Percentiles rank a stretch among this genome's conserved stretches.
phyloP scores from a whole-genome alignment of 768 basidiomycete genomes.

The Rickenella mellea region DNA sequence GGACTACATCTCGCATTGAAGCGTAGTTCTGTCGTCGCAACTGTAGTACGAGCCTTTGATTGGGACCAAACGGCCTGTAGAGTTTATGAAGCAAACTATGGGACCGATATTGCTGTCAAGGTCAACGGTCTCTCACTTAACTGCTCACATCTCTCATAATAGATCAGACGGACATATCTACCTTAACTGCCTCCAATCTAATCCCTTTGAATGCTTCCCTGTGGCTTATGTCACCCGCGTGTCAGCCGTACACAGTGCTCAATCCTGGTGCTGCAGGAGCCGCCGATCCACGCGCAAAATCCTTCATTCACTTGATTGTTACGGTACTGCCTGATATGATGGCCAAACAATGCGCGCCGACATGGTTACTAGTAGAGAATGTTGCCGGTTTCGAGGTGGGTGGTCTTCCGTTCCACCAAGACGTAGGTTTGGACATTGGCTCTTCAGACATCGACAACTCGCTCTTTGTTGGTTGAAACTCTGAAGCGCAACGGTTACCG shows the following conservation, averaged over 20 bases:
- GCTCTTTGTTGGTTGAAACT: slow-evolving; percentile 40
- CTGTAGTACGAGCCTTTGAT: slow-evolving; percentile 63
- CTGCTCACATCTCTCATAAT: slow-evolving; percentile 5
- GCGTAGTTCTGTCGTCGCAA: slow-evolving; percentile 36
- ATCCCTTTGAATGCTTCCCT: slow-evolving; percentile 41
- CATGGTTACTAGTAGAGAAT: slow-evolving; percentile 63
- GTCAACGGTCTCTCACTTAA: slow-evolving; percentile 22
- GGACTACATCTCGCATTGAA: slow-evolving; percentile 63
- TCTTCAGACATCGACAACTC: slow-evolving; percentile 53
- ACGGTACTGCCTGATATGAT: slow-evolving; percentile 52
- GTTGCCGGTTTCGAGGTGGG: slow-evolving; percentile 77
- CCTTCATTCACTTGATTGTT: slow-evolving; percentile 64
- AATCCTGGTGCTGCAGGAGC: slow-evolving; percentile 66
- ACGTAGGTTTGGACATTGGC: slow-evolving; percentile 5
- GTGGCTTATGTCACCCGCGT: slow-evolving; percentile 77
- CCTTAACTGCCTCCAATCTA: slow-evolving; percentile 39
- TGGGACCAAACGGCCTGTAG: slow-evolving; percentile 71
- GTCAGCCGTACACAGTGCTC: slow-evolving; percentile 77
- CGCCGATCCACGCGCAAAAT: slow-evolving; percentile 63
- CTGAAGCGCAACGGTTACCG: slow-evolving; percentile 48
- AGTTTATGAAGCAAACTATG: slow-evolving; percentile 60
- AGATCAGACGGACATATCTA: slow-evolving; percentile 60
- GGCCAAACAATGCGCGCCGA: slow-evolving; percentile 35
- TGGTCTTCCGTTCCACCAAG: slow-evolving; percentile 5
- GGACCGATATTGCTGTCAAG: slow-evolving; percentile 36